phyloP scores from a whole-genome alignment of 345 rosid species.

The Trapa bicornis region DNA sequence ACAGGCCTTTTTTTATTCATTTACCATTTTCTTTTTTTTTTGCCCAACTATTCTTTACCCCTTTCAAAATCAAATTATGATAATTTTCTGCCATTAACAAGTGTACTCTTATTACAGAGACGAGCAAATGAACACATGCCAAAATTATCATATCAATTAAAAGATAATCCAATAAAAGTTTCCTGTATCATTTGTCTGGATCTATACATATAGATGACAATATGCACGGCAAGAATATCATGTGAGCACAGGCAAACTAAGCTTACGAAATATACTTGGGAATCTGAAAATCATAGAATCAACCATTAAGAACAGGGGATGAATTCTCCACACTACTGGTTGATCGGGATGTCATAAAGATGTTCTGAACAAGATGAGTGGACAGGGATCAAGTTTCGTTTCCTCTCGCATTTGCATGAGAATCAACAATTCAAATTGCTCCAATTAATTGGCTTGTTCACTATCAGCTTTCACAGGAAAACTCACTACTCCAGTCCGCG shows the following conservation, averaged over 20 bases:
- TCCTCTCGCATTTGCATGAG: background rate
- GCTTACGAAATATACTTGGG: background rate
- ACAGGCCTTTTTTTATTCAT: too few species aligned
- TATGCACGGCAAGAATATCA: background rate
- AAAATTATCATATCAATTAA: background rate
- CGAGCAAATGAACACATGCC: background rate
- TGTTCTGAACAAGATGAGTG: background rate
- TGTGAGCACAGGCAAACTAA: background rate
- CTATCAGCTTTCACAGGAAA: background rate
- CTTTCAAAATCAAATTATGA: background rate
- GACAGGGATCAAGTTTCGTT: background rate
- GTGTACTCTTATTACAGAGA: background rate
- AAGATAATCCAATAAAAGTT: background rate
- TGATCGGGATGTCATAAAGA: background rate
- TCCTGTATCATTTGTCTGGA: background rate
- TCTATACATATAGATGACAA: background rate
- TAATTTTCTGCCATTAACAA: background rate
- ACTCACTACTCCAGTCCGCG: background rate
- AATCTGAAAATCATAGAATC: background rate
- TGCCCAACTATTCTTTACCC: too few species aligned
- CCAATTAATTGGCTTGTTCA: background rate
- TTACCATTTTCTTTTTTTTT: too few species aligned
- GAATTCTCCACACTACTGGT: background rate
- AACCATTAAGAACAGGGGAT: background rate
- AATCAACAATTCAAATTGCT: background rate